Percentiles rank a stretch among this genome's conserved stretches.
These are phyloP conservation scores for Bathelium albidoporum DNA, from an alignment of 495 filamentous ascomycete species.

Conservation along the genomic window DNA sequence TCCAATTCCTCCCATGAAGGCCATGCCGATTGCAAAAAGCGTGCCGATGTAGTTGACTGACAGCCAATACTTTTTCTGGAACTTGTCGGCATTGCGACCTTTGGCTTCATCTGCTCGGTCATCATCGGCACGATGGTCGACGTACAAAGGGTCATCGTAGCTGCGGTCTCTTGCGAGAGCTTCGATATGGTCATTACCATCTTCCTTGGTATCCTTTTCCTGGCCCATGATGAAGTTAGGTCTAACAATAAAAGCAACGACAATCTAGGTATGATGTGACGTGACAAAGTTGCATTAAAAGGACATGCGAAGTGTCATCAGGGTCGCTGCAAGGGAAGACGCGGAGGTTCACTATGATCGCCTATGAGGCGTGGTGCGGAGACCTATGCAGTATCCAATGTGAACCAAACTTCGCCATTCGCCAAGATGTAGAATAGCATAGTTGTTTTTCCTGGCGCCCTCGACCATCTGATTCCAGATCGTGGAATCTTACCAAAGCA, in stretches of 20 bases:
- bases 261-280: background rate
- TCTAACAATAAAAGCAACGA: background rate
- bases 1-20: constrained; percentile 13
- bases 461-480: background rate
- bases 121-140: constrained; percentile 11
- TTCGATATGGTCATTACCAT: background rate
- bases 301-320: background rate
- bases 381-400: background rate
- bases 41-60: constrained; percentile 12
- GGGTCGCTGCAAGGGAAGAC: background rate
- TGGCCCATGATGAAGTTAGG: background rate
- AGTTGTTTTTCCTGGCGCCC: background rate
- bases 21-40: constrained; percentile 11
- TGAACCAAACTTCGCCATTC: background rate
- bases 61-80: constrained; percentile 10
- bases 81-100: constrained; percentile 10
- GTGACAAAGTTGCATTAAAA: background rate
- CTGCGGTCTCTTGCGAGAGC: background rate
- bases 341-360: background rate
- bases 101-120: constrained; percentile 12
- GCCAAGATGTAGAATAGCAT: constrained; percentile 1
- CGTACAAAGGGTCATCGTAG: background rate
- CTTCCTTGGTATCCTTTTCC: constrained; percentile 1
- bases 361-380: background rate
- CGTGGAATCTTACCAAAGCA: background rate